These are phyloP conservation scores for Clathrospora elynae DNA, from an alignment of 2,329 filamentous ascomycete genomes.

Conservation along the genomic window DNA sequence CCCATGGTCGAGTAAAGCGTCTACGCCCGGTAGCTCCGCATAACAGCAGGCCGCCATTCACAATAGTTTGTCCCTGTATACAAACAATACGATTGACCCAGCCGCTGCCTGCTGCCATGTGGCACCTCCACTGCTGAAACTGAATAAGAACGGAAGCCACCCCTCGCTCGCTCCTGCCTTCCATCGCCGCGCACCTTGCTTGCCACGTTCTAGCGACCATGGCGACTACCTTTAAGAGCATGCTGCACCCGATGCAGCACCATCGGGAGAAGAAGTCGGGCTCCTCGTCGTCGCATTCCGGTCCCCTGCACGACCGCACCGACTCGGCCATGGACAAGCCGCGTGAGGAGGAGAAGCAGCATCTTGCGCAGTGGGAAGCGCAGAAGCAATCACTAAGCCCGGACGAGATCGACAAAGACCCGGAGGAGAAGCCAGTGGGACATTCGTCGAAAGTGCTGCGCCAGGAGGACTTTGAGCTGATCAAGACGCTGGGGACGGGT, in stretches of 20 bases:
- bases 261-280: conserved; percentile 35
- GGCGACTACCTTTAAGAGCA: conserved; percentile 46
- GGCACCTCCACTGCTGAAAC: conserved; percentile 12
- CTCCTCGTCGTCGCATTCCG: conserved; percentile 22
- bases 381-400: conserved; percentile 52
- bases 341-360: conserved; percentile 55
- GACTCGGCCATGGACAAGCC: conserved; percentile 45
- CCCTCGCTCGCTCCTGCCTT: conserved; percentile 13
- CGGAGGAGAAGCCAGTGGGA: conserved; percentile 53
- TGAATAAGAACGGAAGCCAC: conserved; percentile 10
- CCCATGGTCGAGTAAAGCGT: conserved; percentile 33
- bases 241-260: conserved; percentile 45
- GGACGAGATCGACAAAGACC: conserved; percentile 51
- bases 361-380: conserved; percentile 54
- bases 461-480: conserved; percentile 68
- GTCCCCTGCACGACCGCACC: conserved; percentile 39
- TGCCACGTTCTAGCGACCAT: conserved; percentile 40
- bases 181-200: conserved; percentile 11
- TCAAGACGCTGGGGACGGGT: conserved; percentile 80
- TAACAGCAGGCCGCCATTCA: conserved; percentile 19
- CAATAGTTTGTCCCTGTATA: conserved; percentile 3
- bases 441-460: conserved; percentile 55
- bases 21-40: conserved; percentile 26
- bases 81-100: conserved; percentile 16
- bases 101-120: conserved; percentile 22